These are phyloP conservation scores for Alternaria sp. DNA, from an alignment of 2,329 filamentous ascomycete genomes.

Conservation along the genomic window DNA sequence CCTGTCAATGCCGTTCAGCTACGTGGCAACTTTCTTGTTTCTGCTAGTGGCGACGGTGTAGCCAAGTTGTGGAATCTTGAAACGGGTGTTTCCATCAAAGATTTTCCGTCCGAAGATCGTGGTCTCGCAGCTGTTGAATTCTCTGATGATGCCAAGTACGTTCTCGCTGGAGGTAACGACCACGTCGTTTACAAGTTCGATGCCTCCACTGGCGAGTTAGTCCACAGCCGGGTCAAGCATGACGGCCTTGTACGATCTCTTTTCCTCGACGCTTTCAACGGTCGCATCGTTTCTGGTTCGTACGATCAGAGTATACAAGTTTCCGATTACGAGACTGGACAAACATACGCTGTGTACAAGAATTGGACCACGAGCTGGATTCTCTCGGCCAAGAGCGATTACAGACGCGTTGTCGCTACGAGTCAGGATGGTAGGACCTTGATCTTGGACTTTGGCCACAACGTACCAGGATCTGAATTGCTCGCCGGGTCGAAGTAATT, in stretches of 20 bases:
- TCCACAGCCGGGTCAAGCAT: constrained; percentile 83
- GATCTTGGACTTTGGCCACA: constrained; percentile 88
- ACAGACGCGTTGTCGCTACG: constrained; percentile 90
- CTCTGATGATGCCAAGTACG: constrained; percentile 90
- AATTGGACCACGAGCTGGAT: constrained; percentile 98
- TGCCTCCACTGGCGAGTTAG: constrained; percentile 84
- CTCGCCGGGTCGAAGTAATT: constrained; percentile 42
- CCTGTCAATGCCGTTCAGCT: constrained; percentile 97
- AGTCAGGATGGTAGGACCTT: constrained; percentile 93
- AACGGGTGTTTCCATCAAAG: constrained; percentile 85
- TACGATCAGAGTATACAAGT: constrained; percentile 97
- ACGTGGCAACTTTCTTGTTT: constrained; percentile 90
- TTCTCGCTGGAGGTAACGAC: constrained; percentile 94
- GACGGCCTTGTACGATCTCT: constrained; percentile 85
- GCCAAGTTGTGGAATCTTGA: constrained; percentile 97
- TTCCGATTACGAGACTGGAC: constrained; percentile 83
- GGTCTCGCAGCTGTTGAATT: constrained; percentile 96
- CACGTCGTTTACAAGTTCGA: constrained; percentile 96
- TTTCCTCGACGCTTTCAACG: constrained; percentile 87
- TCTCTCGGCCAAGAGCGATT: constrained; percentile 93
- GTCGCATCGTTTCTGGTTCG: constrained; percentile 86
- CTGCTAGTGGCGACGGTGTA: constrained; percentile 89
- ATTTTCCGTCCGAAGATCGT: constrained; percentile 89
- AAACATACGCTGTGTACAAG: constrained; percentile 83
- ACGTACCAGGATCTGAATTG: constrained; percentile 62